These are phyloP conservation scores for Calycina marina DNA, from an alignment of 2,329 filamentous ascomycete genomes.

Conservation along the genomic window DNA sequence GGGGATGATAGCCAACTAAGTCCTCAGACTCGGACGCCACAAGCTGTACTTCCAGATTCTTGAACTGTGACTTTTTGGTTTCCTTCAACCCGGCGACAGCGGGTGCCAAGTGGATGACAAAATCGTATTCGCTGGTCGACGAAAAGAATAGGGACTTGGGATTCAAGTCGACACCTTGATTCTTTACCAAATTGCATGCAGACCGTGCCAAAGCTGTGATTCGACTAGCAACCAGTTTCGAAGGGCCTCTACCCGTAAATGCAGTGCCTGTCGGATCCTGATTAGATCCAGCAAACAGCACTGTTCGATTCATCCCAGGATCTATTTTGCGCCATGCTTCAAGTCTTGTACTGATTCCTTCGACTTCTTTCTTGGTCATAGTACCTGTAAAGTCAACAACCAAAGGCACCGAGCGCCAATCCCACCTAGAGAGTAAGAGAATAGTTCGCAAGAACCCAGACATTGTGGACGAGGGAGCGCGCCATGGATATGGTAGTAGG, in stretches of 20 bases:
- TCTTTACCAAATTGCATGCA: slow-evolving; percentile 47
- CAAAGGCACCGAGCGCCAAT: slow-evolving; percentile 76
- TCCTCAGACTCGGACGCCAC: slow-evolving; percentile 25
- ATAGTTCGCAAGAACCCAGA: slow-evolving; percentile 74
- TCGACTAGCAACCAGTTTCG: slow-evolving; percentile 69
- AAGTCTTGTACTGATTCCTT: slow-evolving; percentile 54
- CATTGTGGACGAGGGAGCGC: slow-evolving; percentile 57
- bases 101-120: slow-evolving; percentile 53
- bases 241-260: slow-evolving; percentile 63
- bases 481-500: slow-evolving; percentile 69
- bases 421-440: slow-evolving; percentile 70
- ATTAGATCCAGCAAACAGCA: slow-evolving; percentile 69
- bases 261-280: slow-evolving; percentile 63
- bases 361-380: slow-evolving; percentile 44
- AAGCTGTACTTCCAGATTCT: slow-evolving; percentile 56
- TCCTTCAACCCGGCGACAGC: slow-evolving; percentile 21
- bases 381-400: slow-evolving; percentile 61
- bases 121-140: slow-evolving; percentile 65
- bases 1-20: slow-evolving; percentile 42
- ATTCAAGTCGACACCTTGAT: slow-evolving; percentile 37
- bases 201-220: slow-evolving; percentile 72
- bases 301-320: slow-evolving; percentile 70
- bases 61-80: slow-evolving; percentile 43
- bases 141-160: slow-evolving; percentile 54
- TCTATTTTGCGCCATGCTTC: slow-evolving; percentile 80